phyloP scores from a whole-genome alignment of 176 grass and related monocot genomes.

The Dactylis glomerata region DNA sequence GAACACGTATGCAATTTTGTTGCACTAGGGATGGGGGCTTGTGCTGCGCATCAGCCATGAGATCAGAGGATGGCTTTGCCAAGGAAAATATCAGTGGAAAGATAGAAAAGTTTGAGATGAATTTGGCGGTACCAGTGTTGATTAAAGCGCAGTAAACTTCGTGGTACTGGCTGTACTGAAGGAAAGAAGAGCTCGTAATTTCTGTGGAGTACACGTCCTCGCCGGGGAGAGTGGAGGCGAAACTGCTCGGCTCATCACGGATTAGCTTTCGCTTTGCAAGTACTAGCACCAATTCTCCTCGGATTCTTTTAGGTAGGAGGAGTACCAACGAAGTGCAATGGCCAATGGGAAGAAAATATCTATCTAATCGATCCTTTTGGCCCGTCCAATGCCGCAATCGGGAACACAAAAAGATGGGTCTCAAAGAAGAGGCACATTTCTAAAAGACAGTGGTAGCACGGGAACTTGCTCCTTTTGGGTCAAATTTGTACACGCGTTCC shows the following conservation, averaged over 20 bases:
- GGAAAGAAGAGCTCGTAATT: not conserved
- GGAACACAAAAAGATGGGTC: not conserved
- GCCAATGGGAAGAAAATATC: not conserved
- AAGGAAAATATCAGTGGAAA: not conserved
- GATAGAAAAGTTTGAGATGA: not conserved
- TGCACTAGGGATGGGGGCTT: not conserved
- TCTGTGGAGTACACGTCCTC: slow-evolving; percentile 40
- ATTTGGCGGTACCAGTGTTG: not conserved
- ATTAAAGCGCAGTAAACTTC: not conserved
- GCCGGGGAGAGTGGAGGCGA: not conserved
- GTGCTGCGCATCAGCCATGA: not conserved
- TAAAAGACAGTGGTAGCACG: not conserved
- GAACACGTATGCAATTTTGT: not conserved
- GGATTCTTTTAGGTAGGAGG: not conserved
- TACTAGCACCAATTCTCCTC: not conserved
- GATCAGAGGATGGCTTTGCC: not conserved
- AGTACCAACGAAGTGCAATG: slow-evolving; percentile 9
- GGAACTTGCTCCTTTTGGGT: not conserved
- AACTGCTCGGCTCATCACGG: not conserved
- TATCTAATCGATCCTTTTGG: not conserved
- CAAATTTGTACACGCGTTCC: not conserved
- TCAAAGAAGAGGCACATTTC: not conserved
- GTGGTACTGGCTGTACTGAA: not conserved
- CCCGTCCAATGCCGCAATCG: not conserved
- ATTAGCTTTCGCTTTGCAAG: slow-evolving; percentile 22